phyloP scores from a whole-genome alignment of 345 rosid species.

The Salix koriyanagi region DNA sequence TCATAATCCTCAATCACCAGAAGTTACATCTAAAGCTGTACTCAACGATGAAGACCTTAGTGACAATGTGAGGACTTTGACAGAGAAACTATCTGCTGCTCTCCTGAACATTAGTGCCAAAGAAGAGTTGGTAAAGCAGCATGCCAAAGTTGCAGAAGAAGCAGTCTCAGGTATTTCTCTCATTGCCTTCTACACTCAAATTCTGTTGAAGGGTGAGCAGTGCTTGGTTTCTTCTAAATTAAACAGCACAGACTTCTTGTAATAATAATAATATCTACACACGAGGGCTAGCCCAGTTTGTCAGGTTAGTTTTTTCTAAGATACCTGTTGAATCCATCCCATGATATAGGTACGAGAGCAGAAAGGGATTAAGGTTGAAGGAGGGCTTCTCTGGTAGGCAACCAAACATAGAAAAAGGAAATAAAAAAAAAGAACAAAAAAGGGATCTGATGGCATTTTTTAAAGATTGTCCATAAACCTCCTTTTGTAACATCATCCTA shows the following conservation, averaged over 20 bases:
- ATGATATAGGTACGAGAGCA: not conserved
- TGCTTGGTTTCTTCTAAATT: not conserved
- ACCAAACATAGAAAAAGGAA: not conserved
- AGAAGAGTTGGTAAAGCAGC: slow-evolving; percentile 86
- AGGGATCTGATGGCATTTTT: not conserved
- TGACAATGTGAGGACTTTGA: slow-evolving; percentile 46
- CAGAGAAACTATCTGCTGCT: slow-evolving; percentile 77
- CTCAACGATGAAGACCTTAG: slow-evolving; percentile 45
- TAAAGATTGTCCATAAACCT: not conserved
- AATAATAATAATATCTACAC: not conserved
- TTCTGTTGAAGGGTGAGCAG: not conserved
- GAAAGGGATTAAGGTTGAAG: not conserved
- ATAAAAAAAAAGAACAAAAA: not conserved
- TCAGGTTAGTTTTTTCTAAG: not conserved
- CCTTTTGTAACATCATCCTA: not conserved
- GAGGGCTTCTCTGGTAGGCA: not conserved
- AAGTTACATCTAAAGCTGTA: slow-evolving; percentile 43
- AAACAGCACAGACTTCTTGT: not conserved
- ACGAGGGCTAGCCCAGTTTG: not conserved
- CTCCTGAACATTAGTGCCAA: slow-evolving; percentile 74
- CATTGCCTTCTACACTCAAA: not conserved
- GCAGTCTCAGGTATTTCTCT: slow-evolving; percentile 79
- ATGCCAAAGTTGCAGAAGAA: slow-evolving; percentile 93
- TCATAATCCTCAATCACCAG: slow-evolving; percentile 57
- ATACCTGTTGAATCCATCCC: not conserved